Evolutionary conservation across 768 basidiomycete genomes (phyloP).

Genomic region (Pisolithus microcarpus): DNA sequence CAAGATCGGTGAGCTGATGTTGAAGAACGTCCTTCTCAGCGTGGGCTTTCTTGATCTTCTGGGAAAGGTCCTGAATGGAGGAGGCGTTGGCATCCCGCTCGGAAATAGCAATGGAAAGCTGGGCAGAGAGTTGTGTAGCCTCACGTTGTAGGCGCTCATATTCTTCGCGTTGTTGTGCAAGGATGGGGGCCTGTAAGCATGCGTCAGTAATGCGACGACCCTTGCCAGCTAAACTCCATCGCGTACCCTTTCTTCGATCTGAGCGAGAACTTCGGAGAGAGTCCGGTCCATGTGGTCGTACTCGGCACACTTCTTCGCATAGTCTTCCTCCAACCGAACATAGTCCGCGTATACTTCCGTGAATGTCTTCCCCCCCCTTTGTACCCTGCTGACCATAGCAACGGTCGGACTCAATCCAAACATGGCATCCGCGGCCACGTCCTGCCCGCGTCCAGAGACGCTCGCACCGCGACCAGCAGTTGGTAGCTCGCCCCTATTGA

Average conservation of each 20-base stretch:
- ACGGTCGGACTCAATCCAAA: constrained; percentile 82
- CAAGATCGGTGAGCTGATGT: constrained; percentile 74
- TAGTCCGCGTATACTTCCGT: constrained; percentile 93
- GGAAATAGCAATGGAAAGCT: constrained; percentile 65
- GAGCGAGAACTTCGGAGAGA: constrained; percentile 69
- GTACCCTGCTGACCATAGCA: constrained; percentile 73
- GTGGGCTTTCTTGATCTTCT: constrained; percentile 52
- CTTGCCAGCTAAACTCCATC: not conserved
- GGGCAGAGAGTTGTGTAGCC: constrained; percentile 70
- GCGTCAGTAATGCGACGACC: not conserved
- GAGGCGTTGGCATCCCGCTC: constrained; percentile 65
- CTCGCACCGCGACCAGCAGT: constrained; percentile 39
- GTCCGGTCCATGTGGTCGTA: constrained; percentile 80
- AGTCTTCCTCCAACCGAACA: constrained; percentile 78
- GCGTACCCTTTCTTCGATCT: constrained; percentile 82
- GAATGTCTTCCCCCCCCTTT: constrained; percentile 81
- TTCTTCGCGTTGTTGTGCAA: constrained; percentile 85
- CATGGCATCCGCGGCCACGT: constrained; percentile 46
- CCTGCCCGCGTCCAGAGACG: constrained; percentile 35
- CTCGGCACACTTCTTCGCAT: constrained; percentile 70
- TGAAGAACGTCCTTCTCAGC: constrained; percentile 63
- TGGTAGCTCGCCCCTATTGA: constrained; percentile 68
- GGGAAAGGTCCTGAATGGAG: constrained; percentile 50
- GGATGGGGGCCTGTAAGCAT: constrained; percentile 68
- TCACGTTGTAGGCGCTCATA: constrained; percentile 80